A percentile compares a stretch with the other conserved stretches of the same genome.
These are phyloP conservation scores for Ascochyta pisi DNA, from an alignment of 2,329 filamentous ascomycete genomes.

Conservation along the genomic window DNA sequence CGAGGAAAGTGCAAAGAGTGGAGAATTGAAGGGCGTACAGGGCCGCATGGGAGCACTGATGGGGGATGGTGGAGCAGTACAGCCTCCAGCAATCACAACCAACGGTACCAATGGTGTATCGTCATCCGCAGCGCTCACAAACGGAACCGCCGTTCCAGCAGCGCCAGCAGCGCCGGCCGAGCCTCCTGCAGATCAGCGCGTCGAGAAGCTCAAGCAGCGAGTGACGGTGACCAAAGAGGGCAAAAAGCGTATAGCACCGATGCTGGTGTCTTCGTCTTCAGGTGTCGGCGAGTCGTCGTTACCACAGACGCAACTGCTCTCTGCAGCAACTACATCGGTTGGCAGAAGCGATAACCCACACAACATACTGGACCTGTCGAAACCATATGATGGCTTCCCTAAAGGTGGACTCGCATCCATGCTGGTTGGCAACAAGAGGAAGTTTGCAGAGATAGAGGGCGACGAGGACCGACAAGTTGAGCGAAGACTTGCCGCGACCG, in stretches of 20 bases:
- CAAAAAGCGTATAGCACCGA: conserved; percentile 91
- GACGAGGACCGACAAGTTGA: conserved; percentile 73
- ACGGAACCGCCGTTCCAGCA: conserved; percentile 56
- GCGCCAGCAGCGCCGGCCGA: conserved; percentile 42
- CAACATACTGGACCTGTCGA: conserved; percentile 86
- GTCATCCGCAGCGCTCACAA: conserved; percentile 28
- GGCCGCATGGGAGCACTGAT: conserved; percentile 98
- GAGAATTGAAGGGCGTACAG: conserved; percentile 86
- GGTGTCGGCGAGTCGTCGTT: conserved; percentile 86
- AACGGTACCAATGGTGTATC: conserved; percentile 61
- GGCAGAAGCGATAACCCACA: conserved; percentile 76
- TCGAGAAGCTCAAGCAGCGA: conserved; percentile 81
- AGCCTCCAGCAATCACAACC: conserved; percentile 60
- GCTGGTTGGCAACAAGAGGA: conserved; percentile 91
- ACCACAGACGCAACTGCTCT: conserved; percentile 86
- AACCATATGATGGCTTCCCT: conserved; percentile 90
- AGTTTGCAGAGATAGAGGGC: conserved; percentile 73
- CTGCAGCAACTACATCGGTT: conserved; percentile 68
- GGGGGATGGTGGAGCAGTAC: conserved; percentile 70
- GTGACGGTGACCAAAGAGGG: conserved; percentile 96
- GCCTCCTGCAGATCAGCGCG: conserved; percentile 59
- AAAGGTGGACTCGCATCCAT: conserved; percentile 86
- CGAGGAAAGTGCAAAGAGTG: conserved; percentile 91
- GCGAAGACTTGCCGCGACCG: conserved; percentile 65
- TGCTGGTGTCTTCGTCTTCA: conserved; percentile 85